These are phyloP conservation scores for Zygosaccharomyces rouxii DNA, from an alignment of 805 yeast genomes.

Conservation along the genomic window DNA sequence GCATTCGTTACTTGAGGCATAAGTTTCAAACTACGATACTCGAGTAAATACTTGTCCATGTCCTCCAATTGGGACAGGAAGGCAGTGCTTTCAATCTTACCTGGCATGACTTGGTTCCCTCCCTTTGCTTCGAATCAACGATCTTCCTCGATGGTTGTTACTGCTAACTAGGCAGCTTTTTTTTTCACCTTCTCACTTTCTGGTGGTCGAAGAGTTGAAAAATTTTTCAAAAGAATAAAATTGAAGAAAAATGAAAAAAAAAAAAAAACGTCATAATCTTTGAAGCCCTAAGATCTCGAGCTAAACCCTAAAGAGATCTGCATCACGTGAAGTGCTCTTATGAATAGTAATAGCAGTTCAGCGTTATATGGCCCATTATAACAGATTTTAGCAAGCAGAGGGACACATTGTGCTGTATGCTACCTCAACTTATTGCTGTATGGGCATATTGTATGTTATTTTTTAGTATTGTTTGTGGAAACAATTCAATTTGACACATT, in stretches of 20 bases:
- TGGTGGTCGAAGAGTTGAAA: conserved; percentile 11
- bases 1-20: conserved; percentile 16
- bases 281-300: not conserved
- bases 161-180: not conserved
- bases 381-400: no score
- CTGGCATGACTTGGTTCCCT: conserved; percentile 24
- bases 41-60: conserved; percentile 30
- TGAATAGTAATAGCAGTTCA: no score
- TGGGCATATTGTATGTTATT: no score
- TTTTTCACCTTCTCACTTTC: not conserved
- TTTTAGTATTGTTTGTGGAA: no score
- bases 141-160: not conserved
- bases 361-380: no score
- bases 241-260: not conserved
- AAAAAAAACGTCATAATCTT: not conserved
- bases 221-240: conserved; percentile 5
- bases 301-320: not conserved
- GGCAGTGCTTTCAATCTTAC: conserved; percentile 29
- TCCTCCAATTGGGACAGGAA: conserved; percentile 36
- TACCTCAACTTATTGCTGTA: no score
- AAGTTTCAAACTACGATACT: conserved; percentile 25
- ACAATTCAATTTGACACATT: no score
- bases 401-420: no score
- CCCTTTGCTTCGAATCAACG: not conserved
- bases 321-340: not conserved